Evolutionary conservation across 2,329 filamentous ascomycete species (phyloP), one percentile per base, ranked within the genome.

Genomic region (Colletotrichum eremochloae): DNA sequence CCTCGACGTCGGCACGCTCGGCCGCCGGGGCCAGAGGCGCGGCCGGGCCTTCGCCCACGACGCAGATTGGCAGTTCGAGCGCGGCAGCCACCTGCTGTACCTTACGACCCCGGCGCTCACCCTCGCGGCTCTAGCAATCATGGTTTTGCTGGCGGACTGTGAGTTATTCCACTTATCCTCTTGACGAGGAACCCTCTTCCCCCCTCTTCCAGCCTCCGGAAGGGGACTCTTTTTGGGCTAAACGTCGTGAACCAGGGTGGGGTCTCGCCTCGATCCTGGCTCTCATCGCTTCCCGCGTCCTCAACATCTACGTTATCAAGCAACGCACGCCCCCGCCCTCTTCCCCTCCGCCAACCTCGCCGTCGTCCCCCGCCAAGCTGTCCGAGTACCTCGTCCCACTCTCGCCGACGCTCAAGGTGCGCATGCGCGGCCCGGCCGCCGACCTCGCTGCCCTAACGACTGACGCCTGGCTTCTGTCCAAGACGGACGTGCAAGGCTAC

Each of bases 371-470:
- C 62, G 76, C 78, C 52, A 72, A 81, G 79, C 5, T 73, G 48
- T n/a, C 70, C 40, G 86, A 89, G 74, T 85, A 91, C 63, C 79
- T 86, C 2, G 81, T 91, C 33, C 84, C 89, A 38, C 82, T 91
- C 5, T 86, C 84, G 29, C 81, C 84, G 33, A 86, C 87, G 53
- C 82, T 86, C 0, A 84, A 84, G 75, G 83, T 91, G 1, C 81
- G 86, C 15, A 82, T 92, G 53, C 84, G 85, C 38, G 90, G 90
- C 5, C 77, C 82, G 5, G 82, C 86, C 9, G 83, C 86, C 42
- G 90, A 91, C 76, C 81, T 92, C 8, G 88, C 88, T 68, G 89
- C 89, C 40, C 84, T 91, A 52, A 91, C 89, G 1, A 85, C 87
- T 3, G 86, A 87, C 3, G 76, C 83, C 38, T 92, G 89, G 89